These are phyloP conservation scores for Globisporangium lucens DNA, from an alignment of 352 stramenopile species.

Conservation along the genomic window DNA sequence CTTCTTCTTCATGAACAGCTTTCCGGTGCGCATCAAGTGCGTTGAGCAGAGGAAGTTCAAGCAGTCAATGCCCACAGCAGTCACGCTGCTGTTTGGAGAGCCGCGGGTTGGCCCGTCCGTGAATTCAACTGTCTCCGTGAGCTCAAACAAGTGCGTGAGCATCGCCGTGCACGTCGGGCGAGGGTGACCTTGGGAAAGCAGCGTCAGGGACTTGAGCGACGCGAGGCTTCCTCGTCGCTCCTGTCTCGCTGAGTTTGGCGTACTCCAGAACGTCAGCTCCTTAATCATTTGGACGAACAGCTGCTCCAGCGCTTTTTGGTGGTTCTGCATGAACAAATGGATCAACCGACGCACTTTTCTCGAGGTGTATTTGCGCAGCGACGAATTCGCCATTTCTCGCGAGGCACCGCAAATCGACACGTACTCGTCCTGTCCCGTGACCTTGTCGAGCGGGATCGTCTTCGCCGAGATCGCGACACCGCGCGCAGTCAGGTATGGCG, in stretches of 20 bases:
- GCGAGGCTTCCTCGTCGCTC: conserved; percentile 44
- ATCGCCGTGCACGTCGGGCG: conserved; percentile 71
- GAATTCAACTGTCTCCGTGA: conserved; percentile 85
- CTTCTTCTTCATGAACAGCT: conserved; percentile 69
- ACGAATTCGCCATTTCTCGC: conserved; percentile 78
- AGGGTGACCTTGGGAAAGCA: conserved; percentile 65
- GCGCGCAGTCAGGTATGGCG: conserved; percentile 76
- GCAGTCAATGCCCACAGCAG: conserved; percentile 76
- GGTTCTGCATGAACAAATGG: conserved; percentile 79
- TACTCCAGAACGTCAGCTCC: conserved; percentile 83
- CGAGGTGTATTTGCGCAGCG: conserved; percentile 82
- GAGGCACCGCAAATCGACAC: conserved; percentile 83
- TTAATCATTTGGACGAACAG: conserved; percentile 84
- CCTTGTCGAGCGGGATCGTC: conserved; percentile 81
- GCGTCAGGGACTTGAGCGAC: conserved; percentile 63
- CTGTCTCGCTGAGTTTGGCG: conserved; percentile 27
- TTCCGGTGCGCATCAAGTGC: conserved; percentile 68
- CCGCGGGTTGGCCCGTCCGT: conserved; percentile 39
- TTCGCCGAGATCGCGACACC: conserved; percentile 85
- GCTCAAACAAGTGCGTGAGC: conserved; percentile 81
- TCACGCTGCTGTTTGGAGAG: conserved; percentile 31
- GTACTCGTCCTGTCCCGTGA: conserved; percentile 86
- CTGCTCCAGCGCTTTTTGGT: conserved; percentile 59
- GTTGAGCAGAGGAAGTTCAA: conserved; percentile 86
- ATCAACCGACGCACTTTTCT: conserved; percentile 83